A percentile compares a stretch with the other conserved stretches of the same genome.
Evolutionary conservation across 2,329 filamentous ascomycete species (phyloP).

Genomic region (Penicillium sp.): DNA sequence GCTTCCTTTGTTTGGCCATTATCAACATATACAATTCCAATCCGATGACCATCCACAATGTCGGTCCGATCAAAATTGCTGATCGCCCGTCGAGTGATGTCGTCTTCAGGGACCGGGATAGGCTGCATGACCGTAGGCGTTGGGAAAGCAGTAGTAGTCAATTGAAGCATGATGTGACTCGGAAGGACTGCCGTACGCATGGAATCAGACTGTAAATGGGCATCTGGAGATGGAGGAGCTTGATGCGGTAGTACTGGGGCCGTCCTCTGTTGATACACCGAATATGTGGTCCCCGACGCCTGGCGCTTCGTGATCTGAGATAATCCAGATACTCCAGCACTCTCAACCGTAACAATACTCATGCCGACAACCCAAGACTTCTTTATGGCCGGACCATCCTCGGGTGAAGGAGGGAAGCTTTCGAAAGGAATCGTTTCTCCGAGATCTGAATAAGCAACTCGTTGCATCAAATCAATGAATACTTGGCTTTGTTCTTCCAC

Average conservation of each 20-base stretch:
- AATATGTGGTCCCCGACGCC: conserved; percentile 52
- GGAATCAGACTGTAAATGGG: conserved; percentile 40
- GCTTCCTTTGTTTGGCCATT: conserved; percentile 78
- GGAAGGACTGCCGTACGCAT: conserved; percentile 46
- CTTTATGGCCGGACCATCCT: conserved; percentile 43
- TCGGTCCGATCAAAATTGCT: conserved; percentile 80
- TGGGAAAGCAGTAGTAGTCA: conserved; percentile 45
- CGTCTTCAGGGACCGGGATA: conserved; percentile 72
- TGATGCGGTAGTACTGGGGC: conserved; percentile 48
- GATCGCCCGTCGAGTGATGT: conserved; percentile 71
- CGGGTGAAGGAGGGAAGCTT: conserved; percentile 42
- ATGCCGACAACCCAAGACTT: conserved; percentile 54
- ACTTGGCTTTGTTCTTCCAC: conserved; percentile 92
- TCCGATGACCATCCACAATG: conserved; percentile 91
- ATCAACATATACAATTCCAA: conserved; percentile 90
- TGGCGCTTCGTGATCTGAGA: conserved; percentile 53
- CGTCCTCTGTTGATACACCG: conserved; percentile 49
- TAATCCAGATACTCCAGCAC: conserved; percentile 47
- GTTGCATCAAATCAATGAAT: conserved; percentile 91
- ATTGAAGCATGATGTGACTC: conserved; percentile 48
- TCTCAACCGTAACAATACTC: conserved; percentile 53
- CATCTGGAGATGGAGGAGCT: conserved; percentile 40
- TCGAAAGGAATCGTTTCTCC: conserved; percentile 60
- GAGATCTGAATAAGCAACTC: conserved; percentile 79
- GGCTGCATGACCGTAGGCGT: conserved; percentile 59